Base-by-base conservation (phyloP, 2,329 filamentous ascomycete species). In the Penicillium hesseltinei region DNA sequence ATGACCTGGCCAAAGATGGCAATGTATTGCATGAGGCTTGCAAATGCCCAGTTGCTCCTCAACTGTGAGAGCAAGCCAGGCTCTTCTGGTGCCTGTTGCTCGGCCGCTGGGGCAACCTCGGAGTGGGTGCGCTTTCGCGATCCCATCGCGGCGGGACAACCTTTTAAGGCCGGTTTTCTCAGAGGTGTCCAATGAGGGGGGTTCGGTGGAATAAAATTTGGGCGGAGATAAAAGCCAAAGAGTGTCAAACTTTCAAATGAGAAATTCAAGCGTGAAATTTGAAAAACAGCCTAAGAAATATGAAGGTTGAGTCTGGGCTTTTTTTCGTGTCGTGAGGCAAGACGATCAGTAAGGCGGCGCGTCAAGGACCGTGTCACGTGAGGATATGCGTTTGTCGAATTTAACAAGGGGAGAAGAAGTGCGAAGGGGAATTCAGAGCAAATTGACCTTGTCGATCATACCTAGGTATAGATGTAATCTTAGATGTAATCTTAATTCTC, bases 21-120 rank as follows among this genome's bases (percentile, higher is more conserved):
- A 60, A 97, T 90, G 83, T 92, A 99, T 77, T 99, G 93, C 77
- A 89, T 92, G 8, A 97, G 79, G 69, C 92, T 93, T 60, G 93
- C 91, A 76, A 97, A 97, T 75, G 97, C 90, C 92, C 93, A 97
- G 82, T 90, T 92, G 72, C 90, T 94, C 62, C 93, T 86, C 65
- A 97, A 83, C 63, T 82, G 86, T 57, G 85, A 78, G 29, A 95
- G 80, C 54, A 86, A 66, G 33, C 71, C 73, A 55, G 70, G 66
- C 58, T 77, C 75, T 67, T 73, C 68, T 21, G 62, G 52, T 25
- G 62, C 55, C 60, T 73, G 75, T 69, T 69, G 72, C 62, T 60
- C 75, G 60, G 79, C 73, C 46, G 81, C 76, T 64, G 78, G 76
- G 70, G 84, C 83, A 73, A 80, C 79, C 70, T 84, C 82, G 66